A percentile compares a stretch with the other conserved stretches of the same genome.
These are phyloP conservation scores for Polytrichum formosum DNA, from an alignment of 225 moss, liverwort and hornwort genomes.

Conservation along the genomic window DNA sequence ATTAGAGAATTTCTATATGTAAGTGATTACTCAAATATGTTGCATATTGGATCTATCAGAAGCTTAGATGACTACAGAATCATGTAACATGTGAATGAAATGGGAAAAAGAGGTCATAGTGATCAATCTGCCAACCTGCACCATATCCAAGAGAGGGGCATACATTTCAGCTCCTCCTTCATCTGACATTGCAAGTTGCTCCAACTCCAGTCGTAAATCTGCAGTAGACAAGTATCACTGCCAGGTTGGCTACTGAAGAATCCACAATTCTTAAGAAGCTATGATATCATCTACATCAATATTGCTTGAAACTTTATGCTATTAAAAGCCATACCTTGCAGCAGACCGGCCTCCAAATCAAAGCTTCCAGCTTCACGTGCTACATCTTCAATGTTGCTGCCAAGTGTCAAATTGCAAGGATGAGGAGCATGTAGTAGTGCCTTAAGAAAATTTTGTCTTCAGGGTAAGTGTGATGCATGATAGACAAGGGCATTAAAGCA, in stretches of 20 bases:
- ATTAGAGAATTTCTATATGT: no score
- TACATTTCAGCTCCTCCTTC: conserved; percentile 32
- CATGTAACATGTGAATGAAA: no score
- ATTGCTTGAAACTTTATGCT: background rate
- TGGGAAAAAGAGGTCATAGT: no score
- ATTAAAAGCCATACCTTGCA: conserved; percentile 37
- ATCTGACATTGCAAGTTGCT: conserved; percentile 36
- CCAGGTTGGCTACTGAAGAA: background rate
- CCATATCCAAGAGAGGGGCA: conserved; percentile 67
- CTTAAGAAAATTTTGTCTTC: background rate
- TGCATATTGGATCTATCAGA: no score
- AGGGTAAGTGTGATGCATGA: background rate
- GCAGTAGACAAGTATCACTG: conserved; percentile 19
- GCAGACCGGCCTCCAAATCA: conserved; percentile 47
- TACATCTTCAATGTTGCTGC: conserved; percentile 82
- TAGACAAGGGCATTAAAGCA: background rate
- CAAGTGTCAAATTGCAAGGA: background rate
- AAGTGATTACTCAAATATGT: no score
- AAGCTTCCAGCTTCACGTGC: conserved; percentile 77
- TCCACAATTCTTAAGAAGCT: no score
- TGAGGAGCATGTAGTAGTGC: conserved; percentile 1
- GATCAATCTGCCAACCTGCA: conserved; percentile 41
- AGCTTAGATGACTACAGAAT: no score
- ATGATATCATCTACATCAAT: no score
- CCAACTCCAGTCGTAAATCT: conserved; percentile 61